phyloP scores from a whole-genome alignment of 805 yeast species.

The Nakazawaea wyomingensis region DNA sequence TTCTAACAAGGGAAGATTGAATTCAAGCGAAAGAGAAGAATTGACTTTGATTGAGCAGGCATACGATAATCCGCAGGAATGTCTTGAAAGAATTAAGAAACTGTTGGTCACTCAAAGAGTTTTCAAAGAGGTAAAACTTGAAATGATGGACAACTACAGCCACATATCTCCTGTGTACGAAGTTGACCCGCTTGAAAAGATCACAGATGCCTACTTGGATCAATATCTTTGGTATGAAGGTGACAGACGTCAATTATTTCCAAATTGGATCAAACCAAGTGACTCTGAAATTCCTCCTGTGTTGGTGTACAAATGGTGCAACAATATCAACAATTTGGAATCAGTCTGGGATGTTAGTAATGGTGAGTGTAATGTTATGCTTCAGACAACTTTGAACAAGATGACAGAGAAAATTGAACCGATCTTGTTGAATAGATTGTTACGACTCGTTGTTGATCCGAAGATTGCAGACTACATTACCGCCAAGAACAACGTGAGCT shows the following conservation, averaged over 20 bases:
- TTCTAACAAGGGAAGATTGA: constrained; percentile 69
- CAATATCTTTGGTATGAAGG: constrained; percentile 97
- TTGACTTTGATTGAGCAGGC: constrained; percentile 92
- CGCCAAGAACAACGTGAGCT: constrained; percentile 77
- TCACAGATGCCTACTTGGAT: constrained; percentile 92
- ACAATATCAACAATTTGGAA: constrained; percentile 75
- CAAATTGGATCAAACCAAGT: constrained; percentile 94
- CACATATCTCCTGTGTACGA: constrained; percentile 81
- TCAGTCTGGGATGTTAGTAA: constrained; percentile 72
- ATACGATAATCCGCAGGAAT: constrained; percentile 94
- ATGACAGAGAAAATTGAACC: constrained; percentile 84
- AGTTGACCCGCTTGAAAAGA: constrained; percentile 88
- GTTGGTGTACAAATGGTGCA: constrained; percentile 89
- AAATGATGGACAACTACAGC: constrained; percentile 88
- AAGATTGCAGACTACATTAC: constrained; percentile 93
- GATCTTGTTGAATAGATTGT: constrained; percentile 74
- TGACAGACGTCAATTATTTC: constrained; percentile 79
- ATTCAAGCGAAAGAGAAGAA: constrained; percentile 87
- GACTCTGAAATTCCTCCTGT: constrained; percentile 93
- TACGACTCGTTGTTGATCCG: constrained; percentile 79
- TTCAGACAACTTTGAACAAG: constrained; percentile 70
- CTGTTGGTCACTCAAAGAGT: constrained; percentile 82
- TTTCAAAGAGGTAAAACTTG: constrained; percentile 81
- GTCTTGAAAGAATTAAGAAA: constrained; percentile 77
- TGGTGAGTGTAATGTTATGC: constrained; percentile 77